Evolutionary conservation across 345 rosid species (phyloP), one percentile per base, ranked within the genome.

Genomic region (Hypericum perforatum): DNA sequence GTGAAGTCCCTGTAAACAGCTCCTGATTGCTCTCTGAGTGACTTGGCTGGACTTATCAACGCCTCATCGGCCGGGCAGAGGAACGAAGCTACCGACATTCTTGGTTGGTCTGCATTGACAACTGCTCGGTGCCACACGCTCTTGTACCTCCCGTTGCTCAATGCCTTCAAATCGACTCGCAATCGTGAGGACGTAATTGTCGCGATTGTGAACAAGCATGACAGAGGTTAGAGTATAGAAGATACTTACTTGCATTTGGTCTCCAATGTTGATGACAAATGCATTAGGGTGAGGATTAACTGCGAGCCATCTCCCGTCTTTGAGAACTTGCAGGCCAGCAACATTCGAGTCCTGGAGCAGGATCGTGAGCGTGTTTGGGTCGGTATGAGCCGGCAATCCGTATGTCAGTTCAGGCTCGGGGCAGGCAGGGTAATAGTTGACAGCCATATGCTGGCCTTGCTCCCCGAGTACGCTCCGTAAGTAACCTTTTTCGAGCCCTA

Each of bases 401-500:
- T 78, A 86, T 37, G 97, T 90, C 7, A 90, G 77, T 36, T 90
- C 97, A 11, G 97, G 97, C 59, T 84, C 59, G 4, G 97, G 97
- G 62, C 97, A 90, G 5, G 86, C 88, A 5, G 97, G 97, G 62
- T 90, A 90, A 49, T 66, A 90, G 70, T 90, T 90, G 5, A 90
- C 72, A 10, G 97, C 94, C 97, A 90, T 90, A 65, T 86, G 95
- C 64, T 90, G 97, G 6, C 91, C 97, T 63, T 90, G 95, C n/a
- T 80, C 91, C 4, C 95, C 94, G 22, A 83, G 44, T 2, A 73
- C 77, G 0, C 73, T 47, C 49, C 67, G 70, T 45, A 86, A 58
- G 59, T 68, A 41, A 42, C 65, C 74, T 50, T 82, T 90, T 37
- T 79, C 86, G 42, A 86, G 68, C 7, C 89, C 94, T 51, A 90